Percentiles rank a stretch among this genome's conserved stretches.
Evolutionary conservation across 2,329 filamentous ascomycete species (phyloP).

Genomic region (Ceratocystis alfenasii): DNA sequence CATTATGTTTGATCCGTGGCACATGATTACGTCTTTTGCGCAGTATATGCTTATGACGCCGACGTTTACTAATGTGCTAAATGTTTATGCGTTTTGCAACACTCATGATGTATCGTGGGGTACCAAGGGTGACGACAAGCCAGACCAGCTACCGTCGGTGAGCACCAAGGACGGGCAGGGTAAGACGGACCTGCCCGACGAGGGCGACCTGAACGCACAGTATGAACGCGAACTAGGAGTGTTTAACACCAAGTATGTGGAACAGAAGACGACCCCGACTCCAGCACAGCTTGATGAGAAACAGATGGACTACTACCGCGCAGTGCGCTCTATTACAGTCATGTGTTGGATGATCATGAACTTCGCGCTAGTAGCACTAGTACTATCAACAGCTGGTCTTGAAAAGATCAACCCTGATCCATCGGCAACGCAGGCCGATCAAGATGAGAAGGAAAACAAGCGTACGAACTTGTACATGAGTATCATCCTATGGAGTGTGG

Average conservation of each 20-base stretch:
- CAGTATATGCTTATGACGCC: slow-evolving; percentile 88
- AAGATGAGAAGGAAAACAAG: slow-evolving; percentile 33
- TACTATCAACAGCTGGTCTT: slow-evolving; percentile 74
- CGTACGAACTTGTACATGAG: slow-evolving; percentile 73
- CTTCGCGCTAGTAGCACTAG: slow-evolving; percentile 73
- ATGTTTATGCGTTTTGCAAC: slow-evolving; percentile 99
- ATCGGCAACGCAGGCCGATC: slow-evolving; percentile 29
- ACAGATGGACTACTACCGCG: slow-evolving; percentile 97
- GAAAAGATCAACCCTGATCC: slow-evolving; percentile 47
- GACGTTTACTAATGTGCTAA: slow-evolving; percentile 97
- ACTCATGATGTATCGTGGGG: slow-evolving; percentile 99
- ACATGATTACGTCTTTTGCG: slow-evolving; percentile 99
- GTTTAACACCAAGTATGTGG: slow-evolving; percentile 62
- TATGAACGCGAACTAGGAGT: slow-evolving; percentile 74
- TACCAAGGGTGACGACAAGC: slow-evolving; percentile 94
- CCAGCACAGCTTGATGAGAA: slow-evolving; percentile 54
- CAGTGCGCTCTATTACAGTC: slow-evolving; percentile 84
- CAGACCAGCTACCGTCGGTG: slow-evolving; percentile 78
- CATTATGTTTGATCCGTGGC: slow-evolving; percentile 96
- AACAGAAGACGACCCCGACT: slow-evolving; percentile 52
- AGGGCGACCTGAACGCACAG: slow-evolving; percentile 86
- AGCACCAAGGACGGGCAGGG: slow-evolving; percentile 78
- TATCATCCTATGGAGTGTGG: slow-evolving; percentile 81
- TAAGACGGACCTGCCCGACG: slow-evolving; percentile 91
- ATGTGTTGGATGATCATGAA: slow-evolving; percentile 95